Base-by-base conservation (phyloP, 75 land plant genomes). In the Gnetum montanum region DNA sequence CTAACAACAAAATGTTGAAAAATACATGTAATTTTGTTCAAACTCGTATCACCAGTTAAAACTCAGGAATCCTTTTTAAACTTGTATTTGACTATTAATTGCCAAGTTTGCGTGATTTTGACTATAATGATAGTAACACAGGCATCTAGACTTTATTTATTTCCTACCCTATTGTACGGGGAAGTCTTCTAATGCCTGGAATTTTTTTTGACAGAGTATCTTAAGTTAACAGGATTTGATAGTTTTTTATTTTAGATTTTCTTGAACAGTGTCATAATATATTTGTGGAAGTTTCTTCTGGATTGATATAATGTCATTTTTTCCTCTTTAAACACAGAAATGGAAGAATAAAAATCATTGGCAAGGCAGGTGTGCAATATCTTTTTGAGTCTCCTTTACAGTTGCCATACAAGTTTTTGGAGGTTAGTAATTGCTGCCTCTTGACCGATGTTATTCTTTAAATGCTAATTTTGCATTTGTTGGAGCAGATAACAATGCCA, bases 291-390 rank as follows among this genome's bases (percentile, higher is more conserved):
- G 35, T 20, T 52, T 52, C 11, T 33, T 4, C 22, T 6, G 55
- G 23, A 31, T 15, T 10, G 19, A 53, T 22, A 7, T 20, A 20
- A 53, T 18, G 37, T 8, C 11, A 33, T 53, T 53, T 53, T 5
- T 53, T 20, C 31, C 34, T 12, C 36, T 53, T 31, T 53, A n/a
- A 36, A 25, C 7, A 3, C 29, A 53, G 55, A 36, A 36, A 53
- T 53, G 55, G 55, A 53, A 53, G 55, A 53, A 33, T 22, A 53
- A 53, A 53, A 53, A 31, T 53, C 34, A 34, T 53, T 33, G 55
- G 55, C 20, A 36, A 36, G 28, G 55, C 24, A 33, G 37, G 55
- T 20, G 34, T 53, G 19, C 36, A 53, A 33, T 53, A 36, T 24
- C 55, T 53, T 53, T 25, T 53, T 19, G 55, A 30, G 6, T 53